Evolutionary conservation across 2,329 filamentous ascomycete species (phyloP).

Genomic region (Erysiphe pisi): DNA sequence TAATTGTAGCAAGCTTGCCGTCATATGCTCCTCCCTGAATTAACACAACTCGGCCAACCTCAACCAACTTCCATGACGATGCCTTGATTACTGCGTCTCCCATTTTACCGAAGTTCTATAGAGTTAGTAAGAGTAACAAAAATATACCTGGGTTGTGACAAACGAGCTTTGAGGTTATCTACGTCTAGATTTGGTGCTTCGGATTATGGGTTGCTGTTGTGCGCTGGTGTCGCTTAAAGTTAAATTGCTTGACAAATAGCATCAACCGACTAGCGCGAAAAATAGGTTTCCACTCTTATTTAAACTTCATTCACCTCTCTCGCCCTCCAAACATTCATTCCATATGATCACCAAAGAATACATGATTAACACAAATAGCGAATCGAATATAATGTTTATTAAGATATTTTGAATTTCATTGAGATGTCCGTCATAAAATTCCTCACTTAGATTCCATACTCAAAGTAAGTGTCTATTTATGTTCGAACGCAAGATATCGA

Average conservation of each 20-base stretch:
- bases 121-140: neutral
- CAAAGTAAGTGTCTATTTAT: constrained; percentile 28
- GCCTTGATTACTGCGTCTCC: constrained; percentile 71
- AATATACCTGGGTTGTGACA: neutral
- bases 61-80: constrained; percentile 87
- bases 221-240: neutral
- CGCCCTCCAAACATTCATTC: neutral
- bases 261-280: too few relatives aligned
- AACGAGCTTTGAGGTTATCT: neutral
- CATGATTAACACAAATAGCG: neutral
- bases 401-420: neutral
- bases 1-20: constrained; percentile 83
- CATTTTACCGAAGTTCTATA: constrained; percentile 48
- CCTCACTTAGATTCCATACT: neutral
- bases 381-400: neutral
- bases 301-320: neutral
- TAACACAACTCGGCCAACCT: constrained; percentile 95
- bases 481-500: constrained; percentile 30
- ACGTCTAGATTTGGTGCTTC: too few relatives aligned
- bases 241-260: neutral
- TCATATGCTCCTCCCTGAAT: constrained; percentile 69
- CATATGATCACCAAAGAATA: too few relatives aligned
- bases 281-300: neutral
- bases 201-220: neutral
- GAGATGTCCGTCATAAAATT: neutral